Percentiles rank a stretch among this genome's conserved stretches.
Evolutionary conservation across 2,329 filamentous ascomycete genomes (phyloP).

Genomic region (Trichothecium roseum): DNA sequence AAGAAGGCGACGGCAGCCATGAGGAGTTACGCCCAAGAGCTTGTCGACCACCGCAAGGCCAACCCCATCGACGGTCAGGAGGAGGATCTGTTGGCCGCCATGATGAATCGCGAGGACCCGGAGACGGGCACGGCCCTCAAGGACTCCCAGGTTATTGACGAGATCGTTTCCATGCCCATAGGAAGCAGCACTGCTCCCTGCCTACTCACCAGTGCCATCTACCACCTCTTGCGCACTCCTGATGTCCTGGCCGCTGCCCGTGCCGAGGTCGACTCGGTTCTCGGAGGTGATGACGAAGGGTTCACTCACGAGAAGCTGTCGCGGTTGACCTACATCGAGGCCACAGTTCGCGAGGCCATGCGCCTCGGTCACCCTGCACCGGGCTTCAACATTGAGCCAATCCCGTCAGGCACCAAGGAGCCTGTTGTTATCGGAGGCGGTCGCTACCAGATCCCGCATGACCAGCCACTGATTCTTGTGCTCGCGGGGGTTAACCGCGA

Average conservation of each 20-base stretch:
- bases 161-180: slow-evolving; percentile 59
- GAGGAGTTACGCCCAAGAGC: slow-evolving; percentile 41
- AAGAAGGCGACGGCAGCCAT: slow-evolving; percentile 41
- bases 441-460: slow-evolving; percentile 36
- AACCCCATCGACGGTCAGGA: slow-evolving; percentile 43
- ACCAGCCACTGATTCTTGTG: slow-evolving; percentile 39
- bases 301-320: slow-evolving; percentile 36
- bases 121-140: slow-evolving; percentile 48
- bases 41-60: slow-evolving; percentile 45
- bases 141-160: slow-evolving; percentile 53
- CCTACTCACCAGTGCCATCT: slow-evolving; percentile 33
- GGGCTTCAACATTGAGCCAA: slow-evolving; percentile 42
- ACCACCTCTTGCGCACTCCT: slow-evolving; percentile 41
- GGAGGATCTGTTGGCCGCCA: slow-evolving; percentile 48
- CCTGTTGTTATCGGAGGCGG: slow-evolving; percentile 37
- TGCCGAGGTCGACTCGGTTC: slow-evolving; percentile 40
- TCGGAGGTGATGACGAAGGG: slow-evolving; percentile 29
- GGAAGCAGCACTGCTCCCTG: slow-evolving; percentile 40
- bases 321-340: slow-evolving; percentile 43
- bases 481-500: slow-evolving; percentile 40
- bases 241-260: slow-evolving; percentile 36
- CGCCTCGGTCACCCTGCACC: slow-evolving; percentile 44
- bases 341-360: slow-evolving; percentile 41
- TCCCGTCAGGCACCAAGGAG: slow-evolving; percentile 22
- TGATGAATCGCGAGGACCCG: slow-evolving; percentile 49